Evolutionary conservation across 2,329 filamentous ascomycete genomes (phyloP).

Genomic region (Fusarium staphyleae): DNA sequence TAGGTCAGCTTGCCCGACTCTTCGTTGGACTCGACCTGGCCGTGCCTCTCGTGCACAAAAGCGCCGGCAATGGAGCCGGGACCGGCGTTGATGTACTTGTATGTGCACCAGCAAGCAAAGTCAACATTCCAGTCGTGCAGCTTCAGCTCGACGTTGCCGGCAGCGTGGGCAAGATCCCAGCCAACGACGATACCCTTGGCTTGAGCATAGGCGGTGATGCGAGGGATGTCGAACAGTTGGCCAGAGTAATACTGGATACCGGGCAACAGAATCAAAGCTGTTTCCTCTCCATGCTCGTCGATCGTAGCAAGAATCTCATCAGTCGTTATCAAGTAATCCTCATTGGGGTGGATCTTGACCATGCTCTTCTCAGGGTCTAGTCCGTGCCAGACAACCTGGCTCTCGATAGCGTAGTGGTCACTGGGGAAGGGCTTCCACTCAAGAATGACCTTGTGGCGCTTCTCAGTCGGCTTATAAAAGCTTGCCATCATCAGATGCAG

Average conservation of each 20-base stretch:
- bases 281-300: conserved; percentile 73
- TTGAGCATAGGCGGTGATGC: conserved; percentile 80
- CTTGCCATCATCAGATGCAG: conserved; percentile 83
- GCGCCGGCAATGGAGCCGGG: conserved; percentile 81
- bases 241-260: conserved; percentile 94
- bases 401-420: conserved; percentile 85
- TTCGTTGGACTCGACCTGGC: conserved; percentile 56
- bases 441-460: conserved; percentile 79
- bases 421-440: conserved; percentile 91
- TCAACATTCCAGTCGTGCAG: conserved; percentile 92
- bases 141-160: conserved; percentile 79
- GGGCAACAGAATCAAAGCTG: conserved; percentile 80
- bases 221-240: conserved; percentile 82
- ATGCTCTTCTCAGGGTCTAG: conserved; percentile 72
- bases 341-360: conserved; percentile 73
- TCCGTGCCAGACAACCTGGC: conserved; percentile 76
- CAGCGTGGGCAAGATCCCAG: conserved; percentile 89
- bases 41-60: conserved; percentile 81
- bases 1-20: conserved; percentile 54
- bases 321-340: conserved; percentile 69
- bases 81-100: conserved; percentile 91
- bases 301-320: conserved; percentile 76
- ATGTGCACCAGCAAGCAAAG: conserved; percentile 92
- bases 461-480: conserved; percentile 76
- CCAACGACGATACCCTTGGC: conserved; percentile 75